phyloP scores from a whole-genome alignment of 257 asterid species.

The Paraleonurus japonicus region DNA sequence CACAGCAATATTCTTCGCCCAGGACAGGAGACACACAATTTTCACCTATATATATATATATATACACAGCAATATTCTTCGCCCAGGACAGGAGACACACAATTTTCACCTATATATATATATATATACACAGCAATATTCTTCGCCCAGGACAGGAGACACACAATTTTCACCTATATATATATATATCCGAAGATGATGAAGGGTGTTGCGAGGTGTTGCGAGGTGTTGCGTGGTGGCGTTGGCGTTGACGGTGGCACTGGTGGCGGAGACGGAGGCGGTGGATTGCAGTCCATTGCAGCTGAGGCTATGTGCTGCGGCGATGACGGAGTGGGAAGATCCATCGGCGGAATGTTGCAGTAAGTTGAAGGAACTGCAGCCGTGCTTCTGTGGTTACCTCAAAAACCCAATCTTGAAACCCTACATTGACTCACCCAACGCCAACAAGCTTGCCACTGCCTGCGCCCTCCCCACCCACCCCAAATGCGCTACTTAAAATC shows the following conservation, averaged over 20 bases:
- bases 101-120: not conserved
- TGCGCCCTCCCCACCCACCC: constrained; percentile 26
- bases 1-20: too few relatives aligned
- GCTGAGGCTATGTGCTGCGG: constrained; percentile 21
- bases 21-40: too few relatives aligned
- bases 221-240: constrained; percentile 12
- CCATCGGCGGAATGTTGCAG: constrained; percentile 35
- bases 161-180: not conserved
- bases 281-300: constrained; percentile 23
- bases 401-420: constrained; percentile 17
- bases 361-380: constrained; percentile 35
- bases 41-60: too few relatives aligned
- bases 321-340: not conserved
- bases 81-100: too few relatives aligned
- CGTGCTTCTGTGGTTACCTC: constrained; percentile 41
- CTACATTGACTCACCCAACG: constrained; percentile 33
- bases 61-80: too few relatives aligned
- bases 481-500: too few relatives aligned
- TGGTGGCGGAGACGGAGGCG: constrained; percentile 22
- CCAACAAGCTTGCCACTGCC: constrained; percentile 17
- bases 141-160: not conserved
- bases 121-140: not conserved
- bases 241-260: constrained; percentile 1
- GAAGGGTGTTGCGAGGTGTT: constrained; percentile 10
- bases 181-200: not conserved